These are phyloP conservation scores for Gaillardinia entomophila DNA, from an alignment of 805 yeast genomes.

Conservation along the genomic window DNA sequence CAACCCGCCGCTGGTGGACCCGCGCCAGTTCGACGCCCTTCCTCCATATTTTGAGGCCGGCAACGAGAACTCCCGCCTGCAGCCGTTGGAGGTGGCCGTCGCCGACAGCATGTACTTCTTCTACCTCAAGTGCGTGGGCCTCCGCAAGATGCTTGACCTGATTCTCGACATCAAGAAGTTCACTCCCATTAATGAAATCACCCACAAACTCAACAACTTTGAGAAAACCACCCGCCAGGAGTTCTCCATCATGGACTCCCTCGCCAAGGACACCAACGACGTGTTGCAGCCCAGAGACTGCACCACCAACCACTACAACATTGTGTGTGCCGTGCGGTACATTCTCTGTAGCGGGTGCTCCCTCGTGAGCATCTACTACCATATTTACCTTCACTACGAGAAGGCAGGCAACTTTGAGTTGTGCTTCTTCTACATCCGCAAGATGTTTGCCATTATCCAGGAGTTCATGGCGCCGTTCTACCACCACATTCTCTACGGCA, in stretches of 20 bases:
- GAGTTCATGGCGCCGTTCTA: constrained; percentile 1
- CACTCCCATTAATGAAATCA: neutral
- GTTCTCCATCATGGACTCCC: neutral
- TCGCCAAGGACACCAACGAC: constrained; percentile 1
- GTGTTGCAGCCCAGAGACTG: constrained; percentile 1
- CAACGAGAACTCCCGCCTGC: neutral
- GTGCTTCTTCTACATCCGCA: constrained; percentile 11
- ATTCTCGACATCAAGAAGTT: neutral
- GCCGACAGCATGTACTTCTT: neutral
- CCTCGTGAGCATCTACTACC: constrained; percentile 8
- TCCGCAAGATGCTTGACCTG: neutral
- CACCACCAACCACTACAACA: neutral
- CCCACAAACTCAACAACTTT: neutral
- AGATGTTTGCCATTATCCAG: constrained; percentile 4
- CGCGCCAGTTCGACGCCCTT: neutral
- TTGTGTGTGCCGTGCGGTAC: constrained; percentile 1
- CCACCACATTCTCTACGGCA: constrained; percentile 4
- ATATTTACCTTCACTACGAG: constrained; percentile 14
- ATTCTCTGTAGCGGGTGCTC: constrained; percentile 10
- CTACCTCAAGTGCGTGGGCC: neutral
- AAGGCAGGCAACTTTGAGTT: constrained; percentile 6
- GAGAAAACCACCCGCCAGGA: neutral
- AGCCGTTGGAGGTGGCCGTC: neutral
- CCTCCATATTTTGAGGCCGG: neutral
- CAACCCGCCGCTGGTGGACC: neutral